phyloP scores from a whole-genome alignment of 345 rosid species.

The Euphorbia tirucalli region DNA sequence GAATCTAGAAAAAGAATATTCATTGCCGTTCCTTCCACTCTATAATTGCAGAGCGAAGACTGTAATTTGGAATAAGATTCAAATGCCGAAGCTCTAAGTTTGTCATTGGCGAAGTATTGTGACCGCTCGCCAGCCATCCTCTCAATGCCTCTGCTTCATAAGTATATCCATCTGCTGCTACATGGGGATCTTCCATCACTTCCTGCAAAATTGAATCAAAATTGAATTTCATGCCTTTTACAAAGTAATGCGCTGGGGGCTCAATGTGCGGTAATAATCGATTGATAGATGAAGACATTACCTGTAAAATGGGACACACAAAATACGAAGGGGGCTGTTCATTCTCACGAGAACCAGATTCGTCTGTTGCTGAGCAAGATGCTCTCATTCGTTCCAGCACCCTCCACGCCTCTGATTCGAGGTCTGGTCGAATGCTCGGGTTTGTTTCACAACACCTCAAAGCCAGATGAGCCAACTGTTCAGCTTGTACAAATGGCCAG shows the following conservation, averaged over 20 bases:
- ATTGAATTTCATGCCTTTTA: no score
- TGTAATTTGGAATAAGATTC: slow-evolving; percentile 61
- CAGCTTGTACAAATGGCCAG: slow-evolving; percentile 86
- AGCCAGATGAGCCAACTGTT: slow-evolving; percentile 71
- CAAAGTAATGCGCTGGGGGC: no score
- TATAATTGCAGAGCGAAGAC: slow-evolving; percentile 66
- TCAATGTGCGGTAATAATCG: no score
- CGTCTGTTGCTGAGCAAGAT: slow-evolving; percentile 45
- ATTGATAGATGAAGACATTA: slow-evolving; percentile 18
- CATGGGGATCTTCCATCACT: slow-evolving; percentile 70
- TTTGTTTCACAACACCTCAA: slow-evolving; percentile 72
- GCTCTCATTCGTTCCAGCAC: slow-evolving; percentile 84
- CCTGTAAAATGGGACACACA: slow-evolving; percentile 85
- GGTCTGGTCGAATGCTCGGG: slow-evolving; percentile 66
- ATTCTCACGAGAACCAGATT: slow-evolving; percentile 42
- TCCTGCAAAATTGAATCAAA: slow-evolving; percentile 40
- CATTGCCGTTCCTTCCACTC: slow-evolving; percentile 39
- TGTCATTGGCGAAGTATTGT: slow-evolving; percentile 67
- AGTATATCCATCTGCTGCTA: slow-evolving; percentile 80
- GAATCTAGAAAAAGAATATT: background rate
- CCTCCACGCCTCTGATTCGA: slow-evolving; percentile 74
- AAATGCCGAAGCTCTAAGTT: slow-evolving; percentile 42
- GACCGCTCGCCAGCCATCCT: slow-evolving; percentile 69
- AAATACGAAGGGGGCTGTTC: slow-evolving; percentile 65
- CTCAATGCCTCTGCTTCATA: slow-evolving; percentile 63